Conservation (phyloP, 768 basidiomycete genomes). For the Suillus occidentalis region DNA sequence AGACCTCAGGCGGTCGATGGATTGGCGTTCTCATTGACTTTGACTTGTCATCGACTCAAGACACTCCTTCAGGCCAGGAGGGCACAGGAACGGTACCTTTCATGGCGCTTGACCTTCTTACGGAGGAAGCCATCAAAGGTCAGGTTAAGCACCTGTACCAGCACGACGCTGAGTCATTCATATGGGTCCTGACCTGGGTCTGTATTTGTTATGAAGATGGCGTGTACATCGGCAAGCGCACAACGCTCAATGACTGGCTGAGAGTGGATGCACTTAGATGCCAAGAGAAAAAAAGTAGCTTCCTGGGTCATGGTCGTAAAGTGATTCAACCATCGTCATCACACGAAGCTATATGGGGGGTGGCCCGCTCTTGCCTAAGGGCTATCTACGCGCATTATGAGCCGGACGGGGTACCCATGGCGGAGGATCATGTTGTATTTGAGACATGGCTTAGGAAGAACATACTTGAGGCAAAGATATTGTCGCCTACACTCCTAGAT, state of each 20-base stretch:
- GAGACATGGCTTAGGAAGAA: too few relatives aligned
- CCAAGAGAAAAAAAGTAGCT: not conserved
- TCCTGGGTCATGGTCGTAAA: not conserved
- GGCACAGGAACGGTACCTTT: constrained; percentile 14
- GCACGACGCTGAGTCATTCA: constrained; percentile 1
- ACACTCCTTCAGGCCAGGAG: not conserved
- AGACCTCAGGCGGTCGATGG: not conserved
- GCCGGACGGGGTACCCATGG: too few relatives aligned
- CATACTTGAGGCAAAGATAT: too few relatives aligned
- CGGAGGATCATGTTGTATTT: too few relatives aligned
- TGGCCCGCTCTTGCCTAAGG: too few relatives aligned
- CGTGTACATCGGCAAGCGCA: not conserved
- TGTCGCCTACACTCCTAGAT: too few relatives aligned
- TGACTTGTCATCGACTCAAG: constrained; percentile 1
- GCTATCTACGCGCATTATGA: too few relatives aligned
- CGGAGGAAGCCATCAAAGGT: not conserved
- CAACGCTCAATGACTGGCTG: not conserved
- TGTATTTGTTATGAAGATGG: not conserved
- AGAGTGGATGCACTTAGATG: not conserved
- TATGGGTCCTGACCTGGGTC: constrained; percentile 4
- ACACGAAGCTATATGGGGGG: too few relatives aligned
- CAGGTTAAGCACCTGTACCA: not conserved
- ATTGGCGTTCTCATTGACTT: constrained; percentile 14
- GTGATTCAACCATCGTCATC: too few relatives aligned
- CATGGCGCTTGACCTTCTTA: constrained; percentile 10